Evolutionary conservation across 2,329 filamentous ascomycete species (phyloP).

Genomic region (Metarhizium humberi): DNA sequence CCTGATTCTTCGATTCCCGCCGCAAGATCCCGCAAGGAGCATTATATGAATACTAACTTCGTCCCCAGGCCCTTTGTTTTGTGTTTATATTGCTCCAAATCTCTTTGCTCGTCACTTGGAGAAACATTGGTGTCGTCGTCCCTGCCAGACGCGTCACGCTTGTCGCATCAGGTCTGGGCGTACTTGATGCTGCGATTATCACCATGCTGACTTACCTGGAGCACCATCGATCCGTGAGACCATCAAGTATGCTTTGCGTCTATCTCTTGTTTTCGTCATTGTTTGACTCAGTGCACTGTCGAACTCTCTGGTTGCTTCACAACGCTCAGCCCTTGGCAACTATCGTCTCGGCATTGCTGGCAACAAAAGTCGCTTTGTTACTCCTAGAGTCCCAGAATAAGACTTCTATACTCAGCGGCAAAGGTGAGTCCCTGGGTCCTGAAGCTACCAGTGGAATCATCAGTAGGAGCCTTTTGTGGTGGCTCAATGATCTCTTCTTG

Average conservation of each 20-base stretch:
- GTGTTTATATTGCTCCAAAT: too few species aligned
- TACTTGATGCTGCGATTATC: constrained; percentile 15
- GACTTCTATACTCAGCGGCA: too few species aligned
- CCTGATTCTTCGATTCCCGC: too few species aligned
- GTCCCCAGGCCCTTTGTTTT: too few species aligned
- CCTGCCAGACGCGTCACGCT: too few species aligned
- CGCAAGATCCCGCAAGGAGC: too few species aligned
- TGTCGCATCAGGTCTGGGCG: constrained; percentile 12
- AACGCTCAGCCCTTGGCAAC: constrained; percentile 17
- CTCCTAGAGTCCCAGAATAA: not conserved
- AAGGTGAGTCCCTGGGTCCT: constrained; percentile 13
- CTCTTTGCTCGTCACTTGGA: too few species aligned
- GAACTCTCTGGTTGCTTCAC: constrained; percentile 4
- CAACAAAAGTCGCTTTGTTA: constrained; percentile 10
- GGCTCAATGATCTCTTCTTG: constrained; percentile 10
- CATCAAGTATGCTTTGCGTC: constrained; percentile 26
- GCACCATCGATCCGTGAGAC: constrained; percentile 24
- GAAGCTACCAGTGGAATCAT: constrained; percentile 21
- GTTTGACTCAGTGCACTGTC: constrained; percentile 24
- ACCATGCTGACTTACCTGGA: constrained; percentile 19
- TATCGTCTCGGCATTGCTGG: constrained; percentile 20
- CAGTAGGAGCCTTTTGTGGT: constrained; percentile 12
- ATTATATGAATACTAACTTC: too few species aligned
- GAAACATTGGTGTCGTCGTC: too few species aligned
- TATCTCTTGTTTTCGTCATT: constrained; percentile 28